Conservation (phyloP, 495 filamentous ascomycete genomes). For the Aspergillus bridgeri region DNA sequence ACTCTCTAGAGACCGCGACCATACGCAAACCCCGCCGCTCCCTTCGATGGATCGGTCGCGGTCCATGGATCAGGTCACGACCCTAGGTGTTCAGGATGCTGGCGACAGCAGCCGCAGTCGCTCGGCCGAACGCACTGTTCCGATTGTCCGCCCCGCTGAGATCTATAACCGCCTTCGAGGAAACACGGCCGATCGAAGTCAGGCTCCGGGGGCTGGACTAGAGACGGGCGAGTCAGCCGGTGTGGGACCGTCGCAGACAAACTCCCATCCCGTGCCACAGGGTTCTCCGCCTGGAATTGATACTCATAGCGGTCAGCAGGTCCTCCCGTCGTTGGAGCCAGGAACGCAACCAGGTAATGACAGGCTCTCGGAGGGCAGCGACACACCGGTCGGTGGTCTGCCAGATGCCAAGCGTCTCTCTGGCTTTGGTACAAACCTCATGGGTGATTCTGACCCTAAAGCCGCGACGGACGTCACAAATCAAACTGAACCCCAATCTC, state of each 20-base stretch:
- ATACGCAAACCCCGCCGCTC: conserved; percentile 19
- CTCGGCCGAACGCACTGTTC: conserved; percentile 35
- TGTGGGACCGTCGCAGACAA: conserved; percentile 15
- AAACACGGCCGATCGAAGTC: conserved; percentile 55
- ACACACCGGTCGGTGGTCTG: conserved; percentile 32
- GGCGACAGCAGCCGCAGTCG: conserved; percentile 45
- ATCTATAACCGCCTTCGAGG: conserved; percentile 73
- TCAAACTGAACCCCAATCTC: conserved; percentile 6
- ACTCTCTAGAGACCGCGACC: neutral
- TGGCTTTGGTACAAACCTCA: conserved; percentile 53
- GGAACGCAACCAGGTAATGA: neutral
- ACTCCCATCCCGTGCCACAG: conserved; percentile 11
- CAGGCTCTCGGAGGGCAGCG: conserved; percentile 9
- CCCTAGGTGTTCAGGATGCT: conserved; percentile 9
- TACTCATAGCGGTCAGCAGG: neutral
- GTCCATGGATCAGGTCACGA: conserved; percentile 24
- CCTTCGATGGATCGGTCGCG: conserved; percentile 41
- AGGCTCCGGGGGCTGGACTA: conserved; percentile 47
- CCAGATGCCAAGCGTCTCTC: conserved; percentile 65
- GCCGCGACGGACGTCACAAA: conserved; percentile 16
- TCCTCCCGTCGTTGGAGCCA: neutral
- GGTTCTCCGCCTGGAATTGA: conserved; percentile 3
- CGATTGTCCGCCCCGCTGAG: conserved; percentile 73
- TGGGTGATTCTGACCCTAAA: conserved; percentile 11
- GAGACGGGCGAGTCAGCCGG: neutral